Conservation (phyloP, 129 eudicot genomes). For the Escallonia rubra region DNA sequence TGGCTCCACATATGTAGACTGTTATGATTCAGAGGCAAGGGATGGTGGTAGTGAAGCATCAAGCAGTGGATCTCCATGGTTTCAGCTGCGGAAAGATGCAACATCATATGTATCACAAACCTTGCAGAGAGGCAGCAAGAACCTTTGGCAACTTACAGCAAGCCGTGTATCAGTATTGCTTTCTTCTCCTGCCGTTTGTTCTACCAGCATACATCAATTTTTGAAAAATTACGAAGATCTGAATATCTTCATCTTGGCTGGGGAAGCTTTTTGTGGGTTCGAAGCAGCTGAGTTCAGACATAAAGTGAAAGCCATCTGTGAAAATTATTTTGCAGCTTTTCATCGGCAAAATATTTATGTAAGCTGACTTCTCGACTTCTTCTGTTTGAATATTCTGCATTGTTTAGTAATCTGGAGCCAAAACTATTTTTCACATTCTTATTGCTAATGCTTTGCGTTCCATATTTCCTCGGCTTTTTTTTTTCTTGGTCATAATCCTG, state of each 20-base stretch:
- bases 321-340: conserved; percentile 63
- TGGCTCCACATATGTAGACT: conserved; percentile 22
- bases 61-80: conserved; percentile 95
- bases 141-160: conserved; percentile 88
- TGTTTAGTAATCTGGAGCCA: neutral
- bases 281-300: conserved; percentile 86
- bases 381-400: neutral
- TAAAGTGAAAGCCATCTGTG: conserved; percentile 73
- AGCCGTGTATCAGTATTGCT: conserved; percentile 89
- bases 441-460: neutral
- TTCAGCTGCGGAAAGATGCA: conserved; percentile 77
- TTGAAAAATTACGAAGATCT: conserved; percentile 79
- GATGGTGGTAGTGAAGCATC: conserved; percentile 78
- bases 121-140: conserved; percentile 76
- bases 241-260: conserved; percentile 69
- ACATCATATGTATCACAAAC: conserved; percentile 70
- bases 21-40: conserved; percentile 39
- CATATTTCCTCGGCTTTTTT: neutral
- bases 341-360: conserved; percentile 87
- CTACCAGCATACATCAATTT: conserved; percentile 91
- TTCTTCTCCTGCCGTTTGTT: conserved; percentile 77
- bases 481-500: no score
- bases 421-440: neutral
- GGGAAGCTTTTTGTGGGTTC: conserved; percentile 89
- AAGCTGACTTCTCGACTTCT: conserved; percentile 32